These are phyloP conservation scores for Rutstroemia sp. DNA, from an alignment of 2,329 filamentous ascomycete species.

Conservation along the genomic window DNA sequence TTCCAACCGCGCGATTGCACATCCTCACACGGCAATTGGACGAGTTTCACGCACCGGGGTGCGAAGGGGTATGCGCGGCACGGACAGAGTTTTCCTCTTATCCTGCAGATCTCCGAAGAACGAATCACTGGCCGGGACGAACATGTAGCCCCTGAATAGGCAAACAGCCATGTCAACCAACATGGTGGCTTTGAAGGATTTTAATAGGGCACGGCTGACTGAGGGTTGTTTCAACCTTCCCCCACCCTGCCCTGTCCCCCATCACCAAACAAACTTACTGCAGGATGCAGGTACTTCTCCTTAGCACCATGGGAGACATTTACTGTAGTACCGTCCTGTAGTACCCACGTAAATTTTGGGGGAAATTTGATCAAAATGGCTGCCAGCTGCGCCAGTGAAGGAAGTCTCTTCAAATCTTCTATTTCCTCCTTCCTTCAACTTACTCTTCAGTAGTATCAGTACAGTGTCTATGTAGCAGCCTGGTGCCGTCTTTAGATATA, in stretches of 20 bases:
- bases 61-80: too few relatives aligned
- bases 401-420: background rate
- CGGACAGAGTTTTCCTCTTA: too few relatives aligned
- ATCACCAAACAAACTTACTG: background rate
- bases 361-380: conserved; percentile 4
- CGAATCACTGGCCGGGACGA: too few relatives aligned
- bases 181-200: too few relatives aligned
- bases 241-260: background rate
- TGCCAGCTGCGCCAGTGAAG: background rate
- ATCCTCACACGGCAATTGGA: too few relatives aligned
- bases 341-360: background rate
- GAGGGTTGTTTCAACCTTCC: background rate
- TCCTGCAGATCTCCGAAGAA: too few relatives aligned
- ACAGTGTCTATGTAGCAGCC: background rate
- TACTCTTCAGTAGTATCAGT: background rate
- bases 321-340: background rate
- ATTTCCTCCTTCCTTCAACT: background rate
- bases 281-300: background rate
- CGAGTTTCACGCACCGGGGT: too few relatives aligned
- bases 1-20: too few relatives aligned
- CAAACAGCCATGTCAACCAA: too few relatives aligned
- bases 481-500: conserved; percentile 5
- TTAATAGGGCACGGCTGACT: too few relatives aligned
- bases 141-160: too few relatives aligned
- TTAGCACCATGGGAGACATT: background rate